Base-by-base conservation (phyloP, 2,329 filamentous ascomycete species). In the Colletotrichum karsti region DNA sequence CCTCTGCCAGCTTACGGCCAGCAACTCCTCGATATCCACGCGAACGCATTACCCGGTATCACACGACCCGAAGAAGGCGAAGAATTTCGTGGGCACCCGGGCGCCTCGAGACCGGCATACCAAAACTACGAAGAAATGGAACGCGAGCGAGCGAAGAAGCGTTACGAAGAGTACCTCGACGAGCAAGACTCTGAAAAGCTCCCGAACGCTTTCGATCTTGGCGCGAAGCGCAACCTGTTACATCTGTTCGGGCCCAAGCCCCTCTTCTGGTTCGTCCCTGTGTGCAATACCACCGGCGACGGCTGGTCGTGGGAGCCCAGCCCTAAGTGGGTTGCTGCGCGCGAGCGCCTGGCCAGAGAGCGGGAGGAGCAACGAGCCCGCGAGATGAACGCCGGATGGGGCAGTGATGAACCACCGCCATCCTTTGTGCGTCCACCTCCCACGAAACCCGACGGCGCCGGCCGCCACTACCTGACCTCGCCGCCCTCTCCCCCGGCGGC, bases 261-360 rank as follows among this genome's bases (percentile, higher is more conserved):
- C 1, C 79, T 88, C 26, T 83, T 96, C 8, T 98, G 96, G 95
- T 81, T 85, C 28, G 69, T 98, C 2, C 96, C 96, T 0, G 82
- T 98, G 50, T 90, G 88, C 78, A 98, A 92, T 75, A 97, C 94
- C 2, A 93, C 90, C 0, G 95, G 95, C 35, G 93, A 99, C 77
- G 96, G 96, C 22, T 99, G 95, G 95, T 87, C 85, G 48, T 99
- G 96, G 96, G 94, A 98, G 74, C 88, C 95, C 1, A 97, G 90
- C 75, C 86, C 88, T 1, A 89, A 88, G 72, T 99, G 96, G 92
- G 70, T 93, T 3, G 89, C 91, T 37, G 92, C 91, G 4, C 85
- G 91, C 46, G 90, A 94, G 6, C 83, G 83, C 20, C 84, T 94
- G n/a, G 81, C 82, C 5, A 72, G 75, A 9, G 88, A 91, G 68